These are phyloP conservation scores for Exutisphaerella laricina DNA, from an alignment of 2,329 filamentous ascomycete genomes.

Conservation along the genomic window DNA sequence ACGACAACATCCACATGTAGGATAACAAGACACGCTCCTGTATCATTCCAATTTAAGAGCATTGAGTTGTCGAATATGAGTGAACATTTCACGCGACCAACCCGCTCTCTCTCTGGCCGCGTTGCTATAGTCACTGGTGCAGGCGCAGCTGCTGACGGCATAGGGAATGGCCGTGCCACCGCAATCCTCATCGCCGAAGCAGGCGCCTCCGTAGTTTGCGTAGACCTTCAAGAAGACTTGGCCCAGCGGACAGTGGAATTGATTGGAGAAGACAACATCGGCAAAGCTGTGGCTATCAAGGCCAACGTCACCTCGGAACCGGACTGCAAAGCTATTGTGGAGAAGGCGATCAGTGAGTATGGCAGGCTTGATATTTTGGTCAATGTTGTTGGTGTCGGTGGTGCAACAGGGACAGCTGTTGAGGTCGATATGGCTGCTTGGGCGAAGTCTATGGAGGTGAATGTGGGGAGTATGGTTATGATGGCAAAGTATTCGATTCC, in stretches of 20 bases:
- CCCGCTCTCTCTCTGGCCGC: conserved; percentile 38
- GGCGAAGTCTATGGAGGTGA: conserved; percentile 54
- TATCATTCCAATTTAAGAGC: too few relatives aligned
- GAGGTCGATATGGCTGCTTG: conserved; percentile 57
- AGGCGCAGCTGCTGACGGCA: conserved; percentile 51
- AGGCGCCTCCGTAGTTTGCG: conserved; percentile 54
- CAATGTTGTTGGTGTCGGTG: conserved; percentile 60
- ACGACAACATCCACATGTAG: too few relatives aligned
- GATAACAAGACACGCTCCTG: too few relatives aligned
- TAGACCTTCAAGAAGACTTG: conserved; percentile 48
- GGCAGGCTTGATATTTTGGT: conserved; percentile 58
- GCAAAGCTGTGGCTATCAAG: conserved; percentile 40
- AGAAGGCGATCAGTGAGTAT: conserved; percentile 44
- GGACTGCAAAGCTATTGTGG: conserved; percentile 46
- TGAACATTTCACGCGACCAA: conserved; percentile 30
- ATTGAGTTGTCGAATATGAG: conserved; percentile 27
- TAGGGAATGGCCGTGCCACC: conserved; percentile 56
- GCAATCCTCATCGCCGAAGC: conserved; percentile 56
- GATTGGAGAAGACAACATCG: conserved; percentile 40
- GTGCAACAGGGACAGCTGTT: conserved; percentile 54
- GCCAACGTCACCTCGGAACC: conserved; percentile 52
- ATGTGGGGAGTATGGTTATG: conserved; percentile 60
- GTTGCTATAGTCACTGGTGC: conserved; percentile 57
- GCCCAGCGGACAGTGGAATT: conserved; percentile 52
- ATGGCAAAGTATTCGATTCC: conserved; percentile 58